phyloP scores from a whole-genome alignment of 306 rosid genomes.

The Boehmeria nivea region DNA sequence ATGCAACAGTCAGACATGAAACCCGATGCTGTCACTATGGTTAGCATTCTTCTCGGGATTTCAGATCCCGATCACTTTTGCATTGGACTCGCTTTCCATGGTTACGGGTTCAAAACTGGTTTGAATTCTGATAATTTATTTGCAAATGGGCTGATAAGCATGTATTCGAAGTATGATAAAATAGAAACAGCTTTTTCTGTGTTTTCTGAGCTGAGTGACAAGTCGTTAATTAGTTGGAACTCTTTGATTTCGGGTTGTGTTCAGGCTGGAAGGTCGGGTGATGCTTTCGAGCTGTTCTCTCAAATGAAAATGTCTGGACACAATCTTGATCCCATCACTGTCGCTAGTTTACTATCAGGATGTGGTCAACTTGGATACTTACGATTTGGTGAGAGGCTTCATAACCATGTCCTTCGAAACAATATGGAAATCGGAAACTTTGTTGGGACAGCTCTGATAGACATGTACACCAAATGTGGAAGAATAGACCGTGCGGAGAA shows the following conservation, averaged over 20 bases:
- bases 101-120: slow-evolving; percentile 55
- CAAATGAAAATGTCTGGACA: slow-evolving; percentile 51
- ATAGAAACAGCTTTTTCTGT: slow-evolving; percentile 43
- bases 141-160: slow-evolving; percentile 66
- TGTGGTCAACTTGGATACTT: slow-evolving; percentile 66
- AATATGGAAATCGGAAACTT: slow-evolving; percentile 49
- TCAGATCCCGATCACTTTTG: slow-evolving; percentile 37
- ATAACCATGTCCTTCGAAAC: slow-evolving; percentile 51
- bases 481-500: slow-evolving; percentile 61
- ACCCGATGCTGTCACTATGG: slow-evolving; percentile 62
- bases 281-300: slow-evolving; percentile 55
- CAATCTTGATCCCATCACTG: slow-evolving; percentile 55
- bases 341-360: slow-evolving; percentile 64
- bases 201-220: slow-evolving; percentile 42
- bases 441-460: slow-evolving; percentile 66
- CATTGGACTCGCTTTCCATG: slow-evolving; percentile 57
- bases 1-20: slow-evolving; percentile 43
- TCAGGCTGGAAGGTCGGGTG: slow-evolving; percentile 59
- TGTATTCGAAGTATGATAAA: slow-evolving; percentile 65
- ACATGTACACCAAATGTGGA: slow-evolving; percentile 82
- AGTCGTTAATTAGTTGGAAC: slow-evolving; percentile 58
- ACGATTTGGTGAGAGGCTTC: slow-evolving; percentile 54
- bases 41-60: slow-evolving; percentile 70
- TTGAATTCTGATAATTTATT: slow-evolving; percentile 42
- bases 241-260: slow-evolving; percentile 74